Evolutionary conservation across 331 rosid genomes (phyloP).

Genomic region (Arachis monticola): DNA sequence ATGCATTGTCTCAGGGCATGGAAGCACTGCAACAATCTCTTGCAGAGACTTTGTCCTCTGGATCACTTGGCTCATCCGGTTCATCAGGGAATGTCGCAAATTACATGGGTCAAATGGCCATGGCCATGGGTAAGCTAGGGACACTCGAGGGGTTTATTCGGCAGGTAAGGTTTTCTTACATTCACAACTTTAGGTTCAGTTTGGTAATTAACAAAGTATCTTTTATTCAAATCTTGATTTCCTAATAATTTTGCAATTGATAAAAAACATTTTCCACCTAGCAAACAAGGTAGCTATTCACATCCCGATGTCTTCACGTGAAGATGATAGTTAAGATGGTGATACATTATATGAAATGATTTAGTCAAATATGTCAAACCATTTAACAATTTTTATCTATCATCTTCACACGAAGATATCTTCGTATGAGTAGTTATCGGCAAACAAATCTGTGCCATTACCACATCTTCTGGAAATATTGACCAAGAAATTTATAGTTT

Average conservation of each 20-base stretch:
- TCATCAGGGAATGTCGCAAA: conserved; percentile 87
- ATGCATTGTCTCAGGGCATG: conserved; percentile 95
- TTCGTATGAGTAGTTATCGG: no score
- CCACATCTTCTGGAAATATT: background rate
- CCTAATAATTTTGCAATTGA: background rate
- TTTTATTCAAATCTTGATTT: background rate
- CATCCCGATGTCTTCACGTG: no score
- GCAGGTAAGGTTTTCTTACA: conserved; percentile 60
- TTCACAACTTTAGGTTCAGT: background rate
- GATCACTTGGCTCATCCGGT: conserved; percentile 76
- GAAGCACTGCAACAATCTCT: conserved; percentile 96
- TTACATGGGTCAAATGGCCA: conserved; percentile 99
- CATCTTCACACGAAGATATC: no score
- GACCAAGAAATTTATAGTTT: background rate
- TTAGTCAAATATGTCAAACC: no score
- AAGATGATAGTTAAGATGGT: no score
- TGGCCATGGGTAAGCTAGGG: conserved; percentile 97
- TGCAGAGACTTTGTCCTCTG: conserved; percentile 79
- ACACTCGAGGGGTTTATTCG: conserved; percentile 91
- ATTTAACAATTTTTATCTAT: no score
- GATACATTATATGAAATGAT: no score
- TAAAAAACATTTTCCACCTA: background rate
- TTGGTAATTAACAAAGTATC: background rate
- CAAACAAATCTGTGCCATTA: background rate
- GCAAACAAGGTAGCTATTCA: background rate